Evolutionary conservation across 352 stramenopile species (phyloP), one percentile per base, ranked within the genome.

Genomic region (Phytophthora citricola): DNA sequence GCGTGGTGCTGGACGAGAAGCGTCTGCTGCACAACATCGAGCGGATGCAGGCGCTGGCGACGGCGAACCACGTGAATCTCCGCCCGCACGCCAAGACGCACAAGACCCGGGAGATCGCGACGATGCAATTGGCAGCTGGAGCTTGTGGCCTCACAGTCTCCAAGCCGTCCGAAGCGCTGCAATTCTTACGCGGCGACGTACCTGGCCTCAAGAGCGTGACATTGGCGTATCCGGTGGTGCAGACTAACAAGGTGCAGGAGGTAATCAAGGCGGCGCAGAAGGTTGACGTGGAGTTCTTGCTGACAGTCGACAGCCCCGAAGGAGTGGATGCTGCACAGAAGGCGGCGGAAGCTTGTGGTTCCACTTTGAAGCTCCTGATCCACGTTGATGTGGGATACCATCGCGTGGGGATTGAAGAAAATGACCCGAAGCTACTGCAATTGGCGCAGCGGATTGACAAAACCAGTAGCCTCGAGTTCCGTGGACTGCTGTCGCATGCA

Each of bases 301-400:
- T 93, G 20, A 91, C 85, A 0, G 73, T 91, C 49, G 83, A 93
- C 72, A 90, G 79, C 39, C 43, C 72, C 3, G 54, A 85, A 22
- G 85, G 85, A 5, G 59, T 89, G 17, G 58, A 83, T 14, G 81
- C 83, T 22, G 73, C 82, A 10, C 80, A 89, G 49, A 79, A 81
- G 53, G 79, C 77, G 3, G 81, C 75, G 12, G 69, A 73, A 17
- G 52, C 70, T 46, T 76, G 66, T 58, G 73, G 81, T 43, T 82
- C 73, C 58, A 60, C 36, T 3, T 55, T 87, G 20, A 79, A 79
- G n/a, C 67, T 91, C 38, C 71, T 93, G 54, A 63, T 93, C 41
- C 83, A 93, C 43, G 81, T 93, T 22, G 85, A 91, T 40, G 81
- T 91, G 0, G 85, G 85, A 31, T 93, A 93, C 48, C 82, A 93